phyloP scores from a whole-genome alignment of 2,329 filamentous ascomycete species.

The Colletotrichum tropicale region DNA sequence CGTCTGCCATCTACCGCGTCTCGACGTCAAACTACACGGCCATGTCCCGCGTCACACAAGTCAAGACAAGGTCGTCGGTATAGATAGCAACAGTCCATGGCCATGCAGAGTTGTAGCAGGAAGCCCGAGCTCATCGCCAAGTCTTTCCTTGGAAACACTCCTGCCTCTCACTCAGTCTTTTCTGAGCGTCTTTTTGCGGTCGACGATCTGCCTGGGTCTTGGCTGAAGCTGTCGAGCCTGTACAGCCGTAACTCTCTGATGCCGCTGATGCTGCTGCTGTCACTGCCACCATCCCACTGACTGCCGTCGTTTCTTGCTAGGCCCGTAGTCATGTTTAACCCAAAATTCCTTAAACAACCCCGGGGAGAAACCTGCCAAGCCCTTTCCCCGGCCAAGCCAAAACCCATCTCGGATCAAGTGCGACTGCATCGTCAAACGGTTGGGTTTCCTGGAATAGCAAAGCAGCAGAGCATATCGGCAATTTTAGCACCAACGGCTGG shows the following conservation, averaged over 20 bases:
- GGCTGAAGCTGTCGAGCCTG: neutral
- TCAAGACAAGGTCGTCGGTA: neutral
- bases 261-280: neutral
- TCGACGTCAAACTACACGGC: neutral
- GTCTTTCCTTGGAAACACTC: constrained; percentile 15
- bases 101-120: neutral
- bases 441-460: constrained; percentile 2
- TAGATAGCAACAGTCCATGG: neutral
- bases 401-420: neutral
- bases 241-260: neutral
- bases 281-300: neutral
- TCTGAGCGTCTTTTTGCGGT: neutral
- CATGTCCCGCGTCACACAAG: neutral
- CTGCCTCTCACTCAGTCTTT: neutral
- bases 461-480: neutral
- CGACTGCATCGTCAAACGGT: neutral
- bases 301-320: neutral
- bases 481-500: neutral
- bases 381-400: constrained; percentile 5
- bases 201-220: constrained; percentile 8
- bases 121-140: constrained; percentile 3
- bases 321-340: neutral
- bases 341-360: neutral
- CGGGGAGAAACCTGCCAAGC: constrained; percentile 10
- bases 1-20: neutral